Percentiles rank a stretch among this genome's conserved stretches.
phyloP scores from a whole-genome alignment of 1,284 basidiomycete genomes.

The Ustilago xerochloae region DNA sequence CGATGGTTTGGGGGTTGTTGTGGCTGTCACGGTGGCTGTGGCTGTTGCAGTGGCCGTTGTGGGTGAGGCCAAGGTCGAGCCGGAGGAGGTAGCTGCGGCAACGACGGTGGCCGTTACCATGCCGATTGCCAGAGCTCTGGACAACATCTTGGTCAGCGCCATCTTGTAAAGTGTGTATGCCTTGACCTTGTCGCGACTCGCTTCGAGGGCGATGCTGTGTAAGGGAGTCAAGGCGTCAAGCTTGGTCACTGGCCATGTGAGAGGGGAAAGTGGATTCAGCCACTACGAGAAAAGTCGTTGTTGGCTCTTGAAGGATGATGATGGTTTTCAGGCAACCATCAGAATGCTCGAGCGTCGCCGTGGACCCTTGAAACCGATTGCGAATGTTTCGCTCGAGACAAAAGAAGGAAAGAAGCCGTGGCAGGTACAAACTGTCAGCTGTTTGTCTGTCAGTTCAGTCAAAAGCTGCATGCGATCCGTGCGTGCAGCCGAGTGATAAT shows the following conservation, averaged over 20 bases:
- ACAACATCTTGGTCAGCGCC: constrained; percentile 14
- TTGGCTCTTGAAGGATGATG: background rate
- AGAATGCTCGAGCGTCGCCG: background rate
- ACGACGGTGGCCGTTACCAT: constrained; percentile 5
- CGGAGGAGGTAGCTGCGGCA: constrained; percentile 8
- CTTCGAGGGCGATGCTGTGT: background rate
- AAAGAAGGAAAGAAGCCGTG: background rate
- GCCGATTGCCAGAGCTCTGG: constrained; percentile 5
- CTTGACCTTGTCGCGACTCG: background rate
- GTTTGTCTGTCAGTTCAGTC: background rate
- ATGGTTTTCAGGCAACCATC: too few species aligned
- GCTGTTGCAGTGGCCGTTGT: background rate
- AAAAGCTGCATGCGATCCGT: constrained; percentile 20
- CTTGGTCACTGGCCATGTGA: background rate
- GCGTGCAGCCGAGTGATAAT: constrained; percentile 19
- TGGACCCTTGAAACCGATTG: constrained; percentile 10
- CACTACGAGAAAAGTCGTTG: background rate
- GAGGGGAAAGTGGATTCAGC: background rate
- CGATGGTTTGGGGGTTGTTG: constrained; percentile 8
- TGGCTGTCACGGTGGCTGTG: constrained; percentile 1
- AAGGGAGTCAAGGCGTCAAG: background rate
- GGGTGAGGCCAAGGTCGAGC: background rate
- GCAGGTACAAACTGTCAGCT: background rate
- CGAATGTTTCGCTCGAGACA: background rate
- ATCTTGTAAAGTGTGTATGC: constrained; percentile 8